A percentile compares a stretch with the other conserved stretches of the same genome.
Conservation (phyloP, 805 yeast species). For the Myxozyma lipomycoides region DNA sequence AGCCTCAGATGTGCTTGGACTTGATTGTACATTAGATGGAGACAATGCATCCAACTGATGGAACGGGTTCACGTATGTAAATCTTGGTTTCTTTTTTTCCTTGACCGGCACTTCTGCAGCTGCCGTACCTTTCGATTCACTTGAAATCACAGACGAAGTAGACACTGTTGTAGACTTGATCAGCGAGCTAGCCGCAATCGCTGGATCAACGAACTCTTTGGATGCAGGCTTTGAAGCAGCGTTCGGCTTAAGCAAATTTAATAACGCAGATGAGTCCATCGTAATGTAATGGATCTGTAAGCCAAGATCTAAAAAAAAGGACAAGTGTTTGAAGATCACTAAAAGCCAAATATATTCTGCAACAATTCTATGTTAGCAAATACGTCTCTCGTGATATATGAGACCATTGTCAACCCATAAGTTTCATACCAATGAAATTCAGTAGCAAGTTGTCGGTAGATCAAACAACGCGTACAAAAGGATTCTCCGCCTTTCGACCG, state of each 20-base stretch:
- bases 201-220: conserved; percentile 18
- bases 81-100: conserved; percentile 11
- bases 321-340: background rate
- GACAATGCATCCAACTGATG: conserved; percentile 15
- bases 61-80: conserved; percentile 23
- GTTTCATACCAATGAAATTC: too few relatives aligned
- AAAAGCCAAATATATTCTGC: conserved; percentile 1
- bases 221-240: conserved; percentile 3
- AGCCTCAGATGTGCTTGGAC: background rate
- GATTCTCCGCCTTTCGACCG: too few relatives aligned
- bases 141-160: conserved; percentile 1
- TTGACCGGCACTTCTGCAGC: conserved; percentile 1
- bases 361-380: background rate
- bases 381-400: too few relatives aligned
- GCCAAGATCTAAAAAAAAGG: background rate
- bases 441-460: too few relatives aligned
- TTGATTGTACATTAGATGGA: background rate
- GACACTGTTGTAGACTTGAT: background rate
- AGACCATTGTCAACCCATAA: too few relatives aligned
- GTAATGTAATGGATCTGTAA: background rate
- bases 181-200: conserved; percentile 11
- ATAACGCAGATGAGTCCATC: conserved; percentile 9
- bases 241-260: conserved; percentile 13
- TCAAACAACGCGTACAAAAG: too few relatives aligned
- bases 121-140: background rate